Percentiles rank a stretch among this genome's conserved stretches.
Evolutionary conservation across 495 filamentous ascomycete genomes (phyloP).

Genomic region (Lasiosphaeria hispida): DNA sequence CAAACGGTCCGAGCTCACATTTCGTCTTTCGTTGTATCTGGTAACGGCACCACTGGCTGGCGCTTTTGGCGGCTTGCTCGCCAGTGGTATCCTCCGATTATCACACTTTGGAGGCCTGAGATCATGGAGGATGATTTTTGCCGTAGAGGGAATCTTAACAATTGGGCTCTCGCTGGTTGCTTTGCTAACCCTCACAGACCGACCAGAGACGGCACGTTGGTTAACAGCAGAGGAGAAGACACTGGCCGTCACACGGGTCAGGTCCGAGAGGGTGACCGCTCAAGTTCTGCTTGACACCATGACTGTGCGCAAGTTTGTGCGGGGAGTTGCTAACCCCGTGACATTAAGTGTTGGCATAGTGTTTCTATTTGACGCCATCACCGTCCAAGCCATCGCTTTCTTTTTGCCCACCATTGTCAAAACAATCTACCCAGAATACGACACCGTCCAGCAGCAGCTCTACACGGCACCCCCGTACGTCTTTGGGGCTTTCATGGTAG

Average conservation of each 20-base stretch:
- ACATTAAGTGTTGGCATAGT: conserved; percentile 1
- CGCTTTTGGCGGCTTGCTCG: conserved; percentile 8
- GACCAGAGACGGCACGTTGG: conserved; percentile 10
- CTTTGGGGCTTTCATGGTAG: not conserved
- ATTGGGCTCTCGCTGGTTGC: conserved; percentile 5
- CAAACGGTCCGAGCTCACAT: conserved; percentile 10
- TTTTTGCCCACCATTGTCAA: conserved; percentile 10
- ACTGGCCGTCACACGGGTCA: not conserved
- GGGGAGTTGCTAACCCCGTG: conserved; percentile 8
- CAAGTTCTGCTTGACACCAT: conserved; percentile 50
- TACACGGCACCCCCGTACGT: conserved; percentile 9
- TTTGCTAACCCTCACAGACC: not conserved
- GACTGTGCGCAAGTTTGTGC: conserved; percentile 50
- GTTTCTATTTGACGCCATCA: conserved; percentile 10
- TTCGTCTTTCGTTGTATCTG: conserved; percentile 14
- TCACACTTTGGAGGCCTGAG: conserved; percentile 1
- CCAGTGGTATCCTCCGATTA: conserved; percentile 6
- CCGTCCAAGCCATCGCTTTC: conserved; percentile 10
- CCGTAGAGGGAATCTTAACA: conserved; percentile 6
- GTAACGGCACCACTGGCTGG: conserved; percentile 7
- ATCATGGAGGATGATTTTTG: conserved; percentile 12
- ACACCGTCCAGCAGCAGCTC: conserved; percentile 10
- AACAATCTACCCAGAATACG: conserved; percentile 7
- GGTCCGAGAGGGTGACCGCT: conserved; percentile 1
- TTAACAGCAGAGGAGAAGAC: conserved; percentile 9